Percentiles rank a stretch among this genome's conserved stretches.
phyloP scores from a whole-genome alignment of 179 eudicot species.

The Drosera spatulata region DNA sequence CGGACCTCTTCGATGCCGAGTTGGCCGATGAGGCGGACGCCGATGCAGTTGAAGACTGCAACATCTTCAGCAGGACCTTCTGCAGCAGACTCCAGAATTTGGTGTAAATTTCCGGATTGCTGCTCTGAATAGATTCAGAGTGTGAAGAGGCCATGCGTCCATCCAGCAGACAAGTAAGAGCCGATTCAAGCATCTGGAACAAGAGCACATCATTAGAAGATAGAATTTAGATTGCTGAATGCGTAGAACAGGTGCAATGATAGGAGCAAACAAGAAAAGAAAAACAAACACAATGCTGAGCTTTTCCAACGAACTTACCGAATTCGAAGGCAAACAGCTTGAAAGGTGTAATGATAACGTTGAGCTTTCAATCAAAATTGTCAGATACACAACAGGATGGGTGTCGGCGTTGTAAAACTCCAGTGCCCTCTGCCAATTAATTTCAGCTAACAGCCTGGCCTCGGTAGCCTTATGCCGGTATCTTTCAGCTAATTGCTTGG shows the following conservation, averaged over 20 bases:
- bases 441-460: conserved; percentile 68
- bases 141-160: conserved; percentile 36
- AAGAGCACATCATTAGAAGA: conserved; percentile 4
- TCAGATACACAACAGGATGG: conserved; percentile 63
- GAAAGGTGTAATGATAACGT: conserved; percentile 45
- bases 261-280: too few species aligned
- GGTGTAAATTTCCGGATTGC: conserved; percentile 22
- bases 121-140: conserved; percentile 16
- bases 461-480: conserved; percentile 37
- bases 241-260: too few species aligned
- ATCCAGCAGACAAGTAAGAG: conserved; percentile 61
- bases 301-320: conserved; percentile 30
- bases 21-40: conserved; percentile 26
- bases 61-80: conserved; percentile 63
- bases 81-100: conserved; percentile 77
- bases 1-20: conserved; percentile 24
- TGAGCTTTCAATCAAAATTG: conserved; percentile 57
- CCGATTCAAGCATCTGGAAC: conserved; percentile 72
- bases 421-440: conserved; percentile 78
- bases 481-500: conserved; percentile 85
- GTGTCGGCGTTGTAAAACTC: conserved; percentile 67
- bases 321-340: conserved; percentile 31
- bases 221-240: not conserved
- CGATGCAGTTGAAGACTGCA: conserved; percentile 37
- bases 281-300: too few species aligned